A percentile compares a stretch with the other conserved stretches of the same genome.
Conservation (phyloP, 148 eudicot genomes). For the Linanthus parryae region DNA sequence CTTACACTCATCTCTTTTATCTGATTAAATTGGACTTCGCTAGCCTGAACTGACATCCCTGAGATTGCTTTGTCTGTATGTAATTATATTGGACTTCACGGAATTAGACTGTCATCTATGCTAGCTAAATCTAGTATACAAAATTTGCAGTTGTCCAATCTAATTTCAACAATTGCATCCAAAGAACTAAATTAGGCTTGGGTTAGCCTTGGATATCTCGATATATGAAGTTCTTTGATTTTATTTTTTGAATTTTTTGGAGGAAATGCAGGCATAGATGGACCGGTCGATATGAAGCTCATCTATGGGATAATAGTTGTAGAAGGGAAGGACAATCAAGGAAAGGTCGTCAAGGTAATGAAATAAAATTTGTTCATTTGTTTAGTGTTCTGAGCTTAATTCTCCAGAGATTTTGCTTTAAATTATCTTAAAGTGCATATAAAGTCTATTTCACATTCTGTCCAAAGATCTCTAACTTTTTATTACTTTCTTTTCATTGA, state of each 20-base stretch:
- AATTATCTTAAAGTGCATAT: not conserved
- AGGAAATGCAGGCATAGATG: conserved; percentile 66
- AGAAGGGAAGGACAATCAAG: conserved; percentile 97
- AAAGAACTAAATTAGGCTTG: no score
- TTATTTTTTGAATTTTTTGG: not conserved
- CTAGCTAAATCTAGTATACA: no score
- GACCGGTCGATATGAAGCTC: conserved; percentile 93
- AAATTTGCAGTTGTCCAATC: no score
- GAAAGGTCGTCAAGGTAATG: conserved; percentile 91
- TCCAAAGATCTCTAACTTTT: conserved; percentile 11
- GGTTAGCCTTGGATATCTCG: no score
- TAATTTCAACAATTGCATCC: no score
- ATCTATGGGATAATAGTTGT: conserved; percentile 93
- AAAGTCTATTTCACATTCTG: not conserved
- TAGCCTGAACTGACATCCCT: no score
- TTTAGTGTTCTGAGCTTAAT: not conserved
- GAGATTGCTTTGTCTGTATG: no score
- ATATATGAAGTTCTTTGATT: not conserved
- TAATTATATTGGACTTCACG: no score
- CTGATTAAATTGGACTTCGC: no score
- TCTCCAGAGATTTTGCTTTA: not conserved
- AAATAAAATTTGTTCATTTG: not conserved
- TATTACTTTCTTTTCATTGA: conserved; percentile 13
- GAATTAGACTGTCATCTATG: no score
- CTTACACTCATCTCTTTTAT: no score